Evolutionary conservation across 2,329 filamentous ascomycete genomes (phyloP).

Genomic region (Helotiales sp.): DNA sequence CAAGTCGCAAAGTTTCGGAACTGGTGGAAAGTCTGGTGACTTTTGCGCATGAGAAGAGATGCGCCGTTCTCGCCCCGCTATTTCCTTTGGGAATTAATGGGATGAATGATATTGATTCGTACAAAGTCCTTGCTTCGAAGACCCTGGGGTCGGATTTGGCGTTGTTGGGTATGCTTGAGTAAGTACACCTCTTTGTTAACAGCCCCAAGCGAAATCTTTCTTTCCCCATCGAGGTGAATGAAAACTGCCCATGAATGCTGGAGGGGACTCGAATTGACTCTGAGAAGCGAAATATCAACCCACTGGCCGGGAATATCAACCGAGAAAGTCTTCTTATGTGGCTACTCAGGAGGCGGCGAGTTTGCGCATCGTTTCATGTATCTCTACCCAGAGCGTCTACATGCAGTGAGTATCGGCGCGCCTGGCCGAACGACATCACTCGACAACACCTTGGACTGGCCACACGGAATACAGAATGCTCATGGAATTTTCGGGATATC

Average conservation of each 20-base stretch:
- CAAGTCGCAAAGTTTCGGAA: background rate
- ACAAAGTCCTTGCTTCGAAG: background rate
- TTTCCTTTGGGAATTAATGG: background rate
- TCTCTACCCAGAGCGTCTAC: slow-evolving; percentile 41
- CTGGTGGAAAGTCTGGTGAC: background rate
- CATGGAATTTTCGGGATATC: background rate
- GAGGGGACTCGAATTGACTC: too few species aligned
- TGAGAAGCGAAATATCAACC: slow-evolving; percentile 34
- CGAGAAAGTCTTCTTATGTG: slow-evolving; percentile 39
- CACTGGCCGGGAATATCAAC: slow-evolving; percentile 42
- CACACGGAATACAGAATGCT: background rate
- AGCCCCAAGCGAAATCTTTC: too few species aligned
- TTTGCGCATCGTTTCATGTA: slow-evolving; percentile 44
- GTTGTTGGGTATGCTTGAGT: background rate
- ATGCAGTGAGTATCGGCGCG: slow-evolving; percentile 42
- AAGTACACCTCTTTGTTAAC: too few species aligned
- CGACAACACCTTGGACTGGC: background rate
- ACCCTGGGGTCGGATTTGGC: background rate
- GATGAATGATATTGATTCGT: background rate
- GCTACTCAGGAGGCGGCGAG: slow-evolving; percentile 44
- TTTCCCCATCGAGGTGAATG: too few species aligned
- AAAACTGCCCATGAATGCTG: too few species aligned
- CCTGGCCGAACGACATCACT: slow-evolving; percentile 33
- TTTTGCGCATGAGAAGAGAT: background rate
- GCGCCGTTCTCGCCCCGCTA: background rate